Conservation (phyloP, 2,329 filamentous ascomycete species). For the Teratosphaeria destructans region DNA sequence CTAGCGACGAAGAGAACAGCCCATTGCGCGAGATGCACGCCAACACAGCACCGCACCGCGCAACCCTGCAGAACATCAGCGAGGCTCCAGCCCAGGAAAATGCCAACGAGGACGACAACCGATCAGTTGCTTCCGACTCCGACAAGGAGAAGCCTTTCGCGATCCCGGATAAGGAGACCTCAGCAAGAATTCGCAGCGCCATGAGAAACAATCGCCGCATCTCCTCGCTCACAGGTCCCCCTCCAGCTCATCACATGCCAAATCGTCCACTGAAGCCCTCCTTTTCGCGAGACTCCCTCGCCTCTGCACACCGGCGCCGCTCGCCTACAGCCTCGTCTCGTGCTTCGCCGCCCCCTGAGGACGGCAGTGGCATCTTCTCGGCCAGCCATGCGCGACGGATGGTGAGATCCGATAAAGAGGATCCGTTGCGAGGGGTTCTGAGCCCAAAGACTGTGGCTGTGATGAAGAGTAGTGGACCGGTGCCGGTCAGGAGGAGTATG, state of each 20-base stretch:
- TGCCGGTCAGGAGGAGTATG: constrained; percentile 28
- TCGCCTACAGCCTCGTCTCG: constrained; percentile 41
- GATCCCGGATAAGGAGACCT: constrained; percentile 17
- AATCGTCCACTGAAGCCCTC: neutral
- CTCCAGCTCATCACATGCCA: neutral
- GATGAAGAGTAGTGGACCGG: constrained; percentile 39
- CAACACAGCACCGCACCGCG: constrained; percentile 26
- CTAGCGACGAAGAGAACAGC: constrained; percentile 38
- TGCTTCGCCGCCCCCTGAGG: constrained; percentile 35
- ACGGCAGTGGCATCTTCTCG: constrained; percentile 46
- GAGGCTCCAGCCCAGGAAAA: constrained; percentile 13
- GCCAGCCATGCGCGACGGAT: constrained; percentile 56
- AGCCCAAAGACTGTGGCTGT: constrained; percentile 51
- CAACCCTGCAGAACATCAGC: neutral
- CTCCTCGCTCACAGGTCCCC: constrained; percentile 27
- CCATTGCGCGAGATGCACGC: constrained; percentile 36
- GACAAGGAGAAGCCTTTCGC: constrained; percentile 15
- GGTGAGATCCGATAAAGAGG: constrained; percentile 50
- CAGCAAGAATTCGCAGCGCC: constrained; percentile 30
- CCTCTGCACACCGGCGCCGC: constrained; percentile 40
- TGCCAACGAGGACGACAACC: constrained; percentile 23
- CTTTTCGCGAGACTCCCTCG: constrained; percentile 27
- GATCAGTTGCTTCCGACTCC: constrained; percentile 12
- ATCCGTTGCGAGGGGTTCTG: constrained; percentile 42
- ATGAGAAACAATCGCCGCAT: constrained; percentile 38